Percentiles rank a stretch among this genome's conserved stretches.
Evolutionary conservation across 2,329 filamentous ascomycete species (phyloP).

Genomic region (Paraphoma sp.): DNA sequence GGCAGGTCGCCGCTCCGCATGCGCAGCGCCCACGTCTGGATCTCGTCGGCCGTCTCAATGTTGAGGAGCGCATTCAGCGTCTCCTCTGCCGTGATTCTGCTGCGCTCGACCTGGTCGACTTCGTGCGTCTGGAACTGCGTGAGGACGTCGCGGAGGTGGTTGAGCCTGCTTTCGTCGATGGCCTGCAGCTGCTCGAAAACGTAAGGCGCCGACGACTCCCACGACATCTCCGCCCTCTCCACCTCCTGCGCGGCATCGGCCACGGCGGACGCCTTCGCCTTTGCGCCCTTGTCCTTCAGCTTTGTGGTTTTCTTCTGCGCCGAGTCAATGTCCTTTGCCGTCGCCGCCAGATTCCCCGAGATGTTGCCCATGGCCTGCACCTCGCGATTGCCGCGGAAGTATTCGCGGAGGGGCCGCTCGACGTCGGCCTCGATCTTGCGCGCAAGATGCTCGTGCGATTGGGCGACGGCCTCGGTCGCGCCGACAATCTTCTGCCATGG

Average conservation of each 20-base stretch:
- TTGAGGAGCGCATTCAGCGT: conserved; percentile 84
- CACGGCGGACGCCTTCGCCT: conserved; percentile 77
- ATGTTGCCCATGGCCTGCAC: conserved; percentile 82
- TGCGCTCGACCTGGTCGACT: conserved; percentile 82
- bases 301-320: conserved; percentile 88
- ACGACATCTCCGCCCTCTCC: conserved; percentile 81
- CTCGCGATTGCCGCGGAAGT: conserved; percentile 73
- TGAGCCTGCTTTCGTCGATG: conserved; percentile 85
- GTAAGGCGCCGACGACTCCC: conserved; percentile 93
- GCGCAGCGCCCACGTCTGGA: conserved; percentile 71
- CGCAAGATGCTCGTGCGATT: conserved; percentile 82
- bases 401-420: conserved; percentile 81
- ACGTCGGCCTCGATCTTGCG: conserved; percentile 87
- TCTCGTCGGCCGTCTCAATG: conserved; percentile 85
- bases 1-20: conserved; percentile 49
- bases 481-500: conserved; percentile 89
- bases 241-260: conserved; percentile 75
- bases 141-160: conserved; percentile 86
- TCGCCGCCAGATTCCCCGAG: conserved; percentile 76
- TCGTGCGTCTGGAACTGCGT: conserved; percentile 95
- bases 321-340: conserved; percentile 85
- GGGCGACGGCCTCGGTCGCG: conserved; percentile 79
- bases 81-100: conserved; percentile 75
- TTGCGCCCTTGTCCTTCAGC: conserved; percentile 77
- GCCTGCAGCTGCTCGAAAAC: conserved; percentile 93